Evolutionary conservation across 2,329 filamentous ascomycete genomes (phyloP).

Genomic region (Diaporthe helianthi): DNA sequence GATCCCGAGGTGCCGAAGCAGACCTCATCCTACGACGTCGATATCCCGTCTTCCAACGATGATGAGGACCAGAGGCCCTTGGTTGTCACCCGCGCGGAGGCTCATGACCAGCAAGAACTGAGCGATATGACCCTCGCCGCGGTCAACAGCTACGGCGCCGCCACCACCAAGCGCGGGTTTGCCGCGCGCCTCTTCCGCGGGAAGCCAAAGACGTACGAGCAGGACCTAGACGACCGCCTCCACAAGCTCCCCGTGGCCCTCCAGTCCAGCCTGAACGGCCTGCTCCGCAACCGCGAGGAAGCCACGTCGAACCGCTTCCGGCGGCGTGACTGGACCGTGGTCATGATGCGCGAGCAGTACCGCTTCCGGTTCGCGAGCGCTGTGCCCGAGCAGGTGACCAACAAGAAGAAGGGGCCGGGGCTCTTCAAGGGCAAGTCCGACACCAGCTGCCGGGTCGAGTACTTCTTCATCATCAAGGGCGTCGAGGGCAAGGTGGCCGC

Average conservation of each 20-base stretch:
- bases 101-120: conserved; percentile 38
- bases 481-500: conserved; percentile 34
- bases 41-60: background rate
- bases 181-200: conserved; percentile 37
- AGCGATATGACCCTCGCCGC: conserved; percentile 37
- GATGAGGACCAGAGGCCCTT: conserved; percentile 7
- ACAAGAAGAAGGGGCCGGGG: conserved; percentile 36
- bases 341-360: conserved; percentile 38
- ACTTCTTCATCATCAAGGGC: conserved; percentile 39
- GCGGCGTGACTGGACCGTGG: conserved; percentile 40
- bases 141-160: conserved; percentile 37
- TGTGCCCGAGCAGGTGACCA: conserved; percentile 33
- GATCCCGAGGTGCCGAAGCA: conserved; percentile 25
- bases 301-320: conserved; percentile 38
- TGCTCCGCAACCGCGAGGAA: conserved; percentile 37
- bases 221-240: conserved; percentile 39
- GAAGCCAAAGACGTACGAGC: conserved; percentile 39
- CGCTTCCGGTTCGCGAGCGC: conserved; percentile 38
- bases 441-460: conserved; percentile 23
- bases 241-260: conserved; percentile 34
- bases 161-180: conserved; percentile 36
- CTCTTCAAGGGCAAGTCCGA: conserved; percentile 39
- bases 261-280: conserved; percentile 35
- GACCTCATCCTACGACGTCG: conserved; percentile 37
- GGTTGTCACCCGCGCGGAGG: conserved; percentile 9